phyloP scores from a whole-genome alignment of 2,329 filamentous ascomycete species.

The Proliferodiscus dingleyae region DNA sequence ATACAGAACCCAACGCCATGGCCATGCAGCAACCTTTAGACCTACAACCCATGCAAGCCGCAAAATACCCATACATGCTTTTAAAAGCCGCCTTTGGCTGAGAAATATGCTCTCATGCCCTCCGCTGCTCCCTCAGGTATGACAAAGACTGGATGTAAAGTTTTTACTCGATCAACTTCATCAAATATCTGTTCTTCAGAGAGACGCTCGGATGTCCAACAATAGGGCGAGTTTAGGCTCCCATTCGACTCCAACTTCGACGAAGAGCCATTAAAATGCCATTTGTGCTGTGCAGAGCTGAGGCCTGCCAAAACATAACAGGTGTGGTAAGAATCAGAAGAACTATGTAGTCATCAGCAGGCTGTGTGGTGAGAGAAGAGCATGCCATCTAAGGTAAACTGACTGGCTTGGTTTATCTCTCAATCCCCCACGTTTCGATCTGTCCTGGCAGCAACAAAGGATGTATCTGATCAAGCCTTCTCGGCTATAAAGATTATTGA shows the following conservation, averaged over 20 bases:
- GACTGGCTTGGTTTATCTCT: constrained; percentile 91
- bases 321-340: constrained; percentile 84
- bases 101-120: constrained; percentile 27
- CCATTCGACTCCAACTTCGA: constrained; percentile 33
- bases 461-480: constrained; percentile 87
- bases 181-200: constrained; percentile 61
- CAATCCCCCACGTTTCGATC: constrained; percentile 67
- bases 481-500: constrained; percentile 64
- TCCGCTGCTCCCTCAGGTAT: constrained; percentile 58
- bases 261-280: constrained; percentile 38
- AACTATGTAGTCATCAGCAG: constrained; percentile 40
- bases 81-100: constrained; percentile 27
- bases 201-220: constrained; percentile 38
- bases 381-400: constrained; percentile 19
- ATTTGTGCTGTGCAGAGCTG: constrained; percentile 72
- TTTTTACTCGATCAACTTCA: constrained; percentile 61
- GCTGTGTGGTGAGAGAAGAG: constrained; percentile 14
- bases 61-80: not conserved
- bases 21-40: not conserved
- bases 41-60: not conserved
- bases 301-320: constrained; percentile 87
- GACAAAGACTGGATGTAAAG: constrained; percentile 80
- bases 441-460: constrained; percentile 78
- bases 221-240: constrained; percentile 31
- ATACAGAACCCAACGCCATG: constrained; percentile 1